Evolutionary conservation across 2,329 filamentous ascomycete species (phyloP).

Genomic region (Fonsecaea multimorphosa): DNA sequence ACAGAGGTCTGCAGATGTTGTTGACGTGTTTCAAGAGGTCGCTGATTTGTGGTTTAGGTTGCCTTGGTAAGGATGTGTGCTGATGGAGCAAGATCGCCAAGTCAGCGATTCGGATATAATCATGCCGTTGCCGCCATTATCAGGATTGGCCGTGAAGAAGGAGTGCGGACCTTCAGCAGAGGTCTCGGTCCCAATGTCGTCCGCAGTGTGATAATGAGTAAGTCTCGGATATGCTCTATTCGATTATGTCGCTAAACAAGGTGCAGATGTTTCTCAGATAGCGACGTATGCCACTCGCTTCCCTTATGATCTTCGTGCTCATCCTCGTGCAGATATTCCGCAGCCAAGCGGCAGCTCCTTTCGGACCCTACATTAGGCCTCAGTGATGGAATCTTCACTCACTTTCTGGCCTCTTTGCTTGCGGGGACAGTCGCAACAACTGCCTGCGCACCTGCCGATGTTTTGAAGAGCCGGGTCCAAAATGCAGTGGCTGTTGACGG

Average conservation of each 20-base stretch:
- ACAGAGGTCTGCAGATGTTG: slow-evolving; percentile 24
- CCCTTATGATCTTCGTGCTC: background rate
- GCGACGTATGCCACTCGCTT: slow-evolving; percentile 24
- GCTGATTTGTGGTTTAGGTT: slow-evolving; percentile 24
- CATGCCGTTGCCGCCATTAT: slow-evolving; percentile 29
- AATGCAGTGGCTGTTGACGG: slow-evolving; percentile 31
- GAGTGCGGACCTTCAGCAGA: slow-evolving; percentile 29
- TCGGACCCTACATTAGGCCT: slow-evolving; percentile 26
- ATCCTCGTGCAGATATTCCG: slow-evolving; percentile 29
- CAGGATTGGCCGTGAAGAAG: slow-evolving; percentile 32
- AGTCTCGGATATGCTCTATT: background rate
- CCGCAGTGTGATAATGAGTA: slow-evolving; percentile 35
- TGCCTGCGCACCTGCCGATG: slow-evolving; percentile 33
- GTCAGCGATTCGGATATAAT: slow-evolving; percentile 30
- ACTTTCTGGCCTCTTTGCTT: slow-evolving; percentile 32
- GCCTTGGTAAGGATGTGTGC: slow-evolving; percentile 34
- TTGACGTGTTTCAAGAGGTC: background rate
- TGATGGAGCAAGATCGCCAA: slow-evolving; percentile 29
- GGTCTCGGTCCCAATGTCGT: slow-evolving; percentile 31
- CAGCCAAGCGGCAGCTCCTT: slow-evolving; percentile 30
- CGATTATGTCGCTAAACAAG: slow-evolving; percentile 9
- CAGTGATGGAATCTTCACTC: slow-evolving; percentile 29
- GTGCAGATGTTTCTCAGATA: slow-evolving; percentile 30
- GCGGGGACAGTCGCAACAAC: slow-evolving; percentile 34
- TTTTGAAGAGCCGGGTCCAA: slow-evolving; percentile 32